Conservation (phyloP, 768 basidiomycete species). For the Agaricus blazei region DNA sequence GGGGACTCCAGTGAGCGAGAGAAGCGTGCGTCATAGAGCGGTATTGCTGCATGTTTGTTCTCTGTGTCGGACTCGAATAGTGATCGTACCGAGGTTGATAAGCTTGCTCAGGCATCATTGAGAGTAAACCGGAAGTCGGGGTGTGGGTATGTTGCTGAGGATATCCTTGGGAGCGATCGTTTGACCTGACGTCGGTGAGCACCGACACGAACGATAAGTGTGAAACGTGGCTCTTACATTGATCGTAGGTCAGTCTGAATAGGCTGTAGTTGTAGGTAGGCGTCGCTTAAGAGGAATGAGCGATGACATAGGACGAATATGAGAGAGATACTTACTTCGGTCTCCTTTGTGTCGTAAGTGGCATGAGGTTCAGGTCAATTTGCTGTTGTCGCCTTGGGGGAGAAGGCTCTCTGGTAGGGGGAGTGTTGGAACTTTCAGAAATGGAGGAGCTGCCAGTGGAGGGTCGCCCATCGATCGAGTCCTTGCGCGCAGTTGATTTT, state of each 20-base stretch:
- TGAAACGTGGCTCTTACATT: constrained; percentile 31
- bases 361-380: constrained; percentile 34
- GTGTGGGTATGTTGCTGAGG: constrained; percentile 36
- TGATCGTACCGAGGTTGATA: constrained; percentile 49
- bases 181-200: constrained; percentile 17
- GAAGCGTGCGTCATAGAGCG: constrained; percentile 48
- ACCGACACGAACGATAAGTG: background rate
- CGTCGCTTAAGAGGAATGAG: constrained; percentile 31
- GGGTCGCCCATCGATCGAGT: constrained; percentile 56
- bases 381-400: constrained; percentile 50
- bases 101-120: constrained; percentile 59
- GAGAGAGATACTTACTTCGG: constrained; percentile 27
- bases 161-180: constrained; percentile 41
- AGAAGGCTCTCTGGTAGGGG: constrained; percentile 62
- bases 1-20: constrained; percentile 50
- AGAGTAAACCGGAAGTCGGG: constrained; percentile 35
- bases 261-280: constrained; percentile 39
- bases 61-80: constrained; percentile 34
- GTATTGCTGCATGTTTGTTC: constrained; percentile 31
- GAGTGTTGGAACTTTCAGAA: constrained; percentile 61
- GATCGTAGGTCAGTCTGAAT: constrained; percentile 41
- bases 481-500: constrained; percentile 54
- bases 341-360: constrained; percentile 33
- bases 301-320: constrained; percentile 6
- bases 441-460: constrained; percentile 74